Percentiles rank a stretch among this genome's conserved stretches.
Evolutionary conservation across 352 stramenopile genomes (phyloP).

Genomic region (Thalassiosira livingstoniorum): DNA sequence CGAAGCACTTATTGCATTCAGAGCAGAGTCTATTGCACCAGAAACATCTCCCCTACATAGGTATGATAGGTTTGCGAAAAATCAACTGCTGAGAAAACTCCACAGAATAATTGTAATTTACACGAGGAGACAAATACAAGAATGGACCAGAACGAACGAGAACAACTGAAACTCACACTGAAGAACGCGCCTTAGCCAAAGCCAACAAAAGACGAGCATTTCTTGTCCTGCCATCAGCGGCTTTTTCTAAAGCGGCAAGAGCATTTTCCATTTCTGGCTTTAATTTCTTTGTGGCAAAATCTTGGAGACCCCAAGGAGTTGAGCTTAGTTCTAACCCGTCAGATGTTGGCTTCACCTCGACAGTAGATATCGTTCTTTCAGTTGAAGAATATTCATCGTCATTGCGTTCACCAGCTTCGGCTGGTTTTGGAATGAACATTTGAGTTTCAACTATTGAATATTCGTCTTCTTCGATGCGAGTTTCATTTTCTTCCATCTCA

Average conservation of each 20-base stretch:
- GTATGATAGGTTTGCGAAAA: not conserved
- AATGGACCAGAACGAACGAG: no score
- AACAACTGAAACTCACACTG: conserved; percentile 29
- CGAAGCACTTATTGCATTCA: conserved; percentile 44
- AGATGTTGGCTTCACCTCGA: no score
- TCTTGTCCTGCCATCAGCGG: conserved; percentile 35
- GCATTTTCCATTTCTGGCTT: conserved; percentile 45
- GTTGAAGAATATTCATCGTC: no score
- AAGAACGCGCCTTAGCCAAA: conserved; percentile 53
- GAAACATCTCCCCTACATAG: conserved; percentile 39
- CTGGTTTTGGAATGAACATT: no score
- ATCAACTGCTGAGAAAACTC: not conserved
- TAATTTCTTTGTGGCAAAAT: not conserved
- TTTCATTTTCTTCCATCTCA: no score
- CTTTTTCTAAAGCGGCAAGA: conserved; percentile 56
- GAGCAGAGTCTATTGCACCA: conserved; percentile 49
- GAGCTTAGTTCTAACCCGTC: no score
- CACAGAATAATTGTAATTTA: not conserved
- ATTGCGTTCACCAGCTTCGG: no score
- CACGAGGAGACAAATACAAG: not conserved
- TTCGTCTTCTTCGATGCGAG: no score
- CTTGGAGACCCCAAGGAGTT: not conserved
- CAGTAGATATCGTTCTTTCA: no score
- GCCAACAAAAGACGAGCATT: conserved; percentile 51
- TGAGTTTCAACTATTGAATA: no score